Evolutionary conservation across 208 protist species (phyloP).

Genomic region (Blechomonas ayalai): DNA sequence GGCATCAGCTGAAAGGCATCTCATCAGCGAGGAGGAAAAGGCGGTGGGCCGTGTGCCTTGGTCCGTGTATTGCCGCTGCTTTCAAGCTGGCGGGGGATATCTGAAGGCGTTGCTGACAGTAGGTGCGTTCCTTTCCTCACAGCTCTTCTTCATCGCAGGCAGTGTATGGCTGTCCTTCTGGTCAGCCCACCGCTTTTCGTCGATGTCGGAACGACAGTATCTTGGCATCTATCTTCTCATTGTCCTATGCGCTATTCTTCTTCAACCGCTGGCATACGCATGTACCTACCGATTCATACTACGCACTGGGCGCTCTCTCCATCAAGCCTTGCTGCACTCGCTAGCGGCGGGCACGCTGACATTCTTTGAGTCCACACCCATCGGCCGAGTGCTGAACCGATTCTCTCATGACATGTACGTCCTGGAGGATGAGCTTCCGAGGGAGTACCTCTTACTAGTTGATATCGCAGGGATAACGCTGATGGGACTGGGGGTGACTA

Average conservation of each 20-base stretch:
- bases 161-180: conserved; percentile 55
- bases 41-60: conserved; percentile 37
- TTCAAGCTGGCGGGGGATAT: conserved; percentile 25
- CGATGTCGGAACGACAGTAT: neutral
- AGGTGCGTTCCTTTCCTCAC: conserved; percentile 15
- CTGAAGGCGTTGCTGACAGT: conserved; percentile 7
- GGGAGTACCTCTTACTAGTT: conserved; percentile 20
- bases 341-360: conserved; percentile 28
- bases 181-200: conserved; percentile 22
- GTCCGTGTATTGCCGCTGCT: conserved; percentile 41
- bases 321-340: conserved; percentile 37
- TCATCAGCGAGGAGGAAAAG: conserved; percentile 67
- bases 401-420: conserved; percentile 70
- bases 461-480: conserved; percentile 6
- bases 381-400: conserved; percentile 71
- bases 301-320: conserved; percentile 25
- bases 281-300: conserved; percentile 22
- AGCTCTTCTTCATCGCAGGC: conserved; percentile 10
- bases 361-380: conserved; percentile 53
- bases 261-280: conserved; percentile 8
- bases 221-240: conserved; percentile 10
- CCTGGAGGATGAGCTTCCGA: conserved; percentile 69
- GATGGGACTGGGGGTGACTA: conserved; percentile 16
- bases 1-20: no score
- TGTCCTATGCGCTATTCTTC: neutral